Conservation (phyloP, 2,329 filamentous ascomycete species). For the Ascocoryne sarcoides region DNA sequence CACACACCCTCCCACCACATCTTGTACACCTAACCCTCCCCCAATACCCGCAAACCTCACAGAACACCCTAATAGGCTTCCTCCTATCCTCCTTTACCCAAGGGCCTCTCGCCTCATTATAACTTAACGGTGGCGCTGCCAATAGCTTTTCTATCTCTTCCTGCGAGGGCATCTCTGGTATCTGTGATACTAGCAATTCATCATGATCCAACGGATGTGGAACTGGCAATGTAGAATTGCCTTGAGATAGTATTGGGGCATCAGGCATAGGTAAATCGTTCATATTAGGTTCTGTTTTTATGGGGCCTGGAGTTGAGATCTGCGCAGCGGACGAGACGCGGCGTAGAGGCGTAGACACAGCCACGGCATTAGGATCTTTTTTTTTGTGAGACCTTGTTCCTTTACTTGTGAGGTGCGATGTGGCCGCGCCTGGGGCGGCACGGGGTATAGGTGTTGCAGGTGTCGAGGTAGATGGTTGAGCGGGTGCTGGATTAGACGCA, state of each 20-base stretch:
- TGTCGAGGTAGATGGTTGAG: slow-evolving; percentile 24
- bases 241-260: slow-evolving; percentile 19
- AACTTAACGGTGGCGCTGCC: slow-evolving; percentile 55
- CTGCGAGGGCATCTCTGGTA: slow-evolving; percentile 49
- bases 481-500: slow-evolving; percentile 30
- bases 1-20: slow-evolving; percentile 72
- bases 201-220: slow-evolving; percentile 44
- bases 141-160: slow-evolving; percentile 57
- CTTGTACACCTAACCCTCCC: slow-evolving; percentile 66
- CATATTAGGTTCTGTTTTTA: slow-evolving; percentile 27
- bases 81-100: slow-evolving; percentile 34
- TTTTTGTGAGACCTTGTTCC: slow-evolving; percentile 24
- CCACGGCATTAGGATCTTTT: slow-evolving; percentile 17
- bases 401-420: slow-evolving; percentile 18
- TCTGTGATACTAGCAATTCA: slow-evolving; percentile 47
- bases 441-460: slow-evolving; percentile 8
- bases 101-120: slow-evolving; percentile 50
- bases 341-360: slow-evolving; percentile 13
- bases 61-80: slow-evolving; percentile 59
- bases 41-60: slow-evolving; percentile 77
- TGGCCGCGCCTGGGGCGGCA: slow-evolving; percentile 19
- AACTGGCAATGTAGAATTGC: slow-evolving; percentile 9
- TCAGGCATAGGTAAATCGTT: slow-evolving; percentile 31
- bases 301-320: slow-evolving; percentile 5
- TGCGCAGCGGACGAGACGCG: slow-evolving; percentile 12